Percentiles rank a stretch among this genome's conserved stretches.
phyloP scores from a whole-genome alignment of 306 rosid genomes.

The Cicer arietinum region DNA sequence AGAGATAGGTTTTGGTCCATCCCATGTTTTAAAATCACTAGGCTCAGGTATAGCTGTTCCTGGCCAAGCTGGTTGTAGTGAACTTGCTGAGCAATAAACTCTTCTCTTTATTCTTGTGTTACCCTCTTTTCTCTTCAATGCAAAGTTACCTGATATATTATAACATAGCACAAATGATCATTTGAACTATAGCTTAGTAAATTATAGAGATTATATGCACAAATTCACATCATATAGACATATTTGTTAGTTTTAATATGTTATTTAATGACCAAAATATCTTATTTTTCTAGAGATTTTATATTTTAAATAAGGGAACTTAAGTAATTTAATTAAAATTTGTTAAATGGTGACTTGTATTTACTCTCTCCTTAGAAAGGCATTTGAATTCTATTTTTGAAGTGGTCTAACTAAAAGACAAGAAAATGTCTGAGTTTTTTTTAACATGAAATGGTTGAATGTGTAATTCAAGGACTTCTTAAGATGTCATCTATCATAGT shows the following conservation, averaged over 20 bases:
- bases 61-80: constrained; percentile 90
- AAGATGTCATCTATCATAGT: too few relatives aligned
- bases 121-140: constrained; percentile 62
- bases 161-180: neutral
- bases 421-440: too few relatives aligned
- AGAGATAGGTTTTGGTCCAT: constrained; percentile 86
- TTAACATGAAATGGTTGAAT: too few relatives aligned
- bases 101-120: constrained; percentile 47
- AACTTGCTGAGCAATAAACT: constrained; percentile 67
- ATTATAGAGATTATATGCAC: neutral
- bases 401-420: too few relatives aligned
- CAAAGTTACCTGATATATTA: constrained; percentile 52
- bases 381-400: too few relatives aligned
- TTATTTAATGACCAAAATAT: neutral
- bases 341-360: too few relatives aligned
- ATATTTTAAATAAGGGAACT: too few relatives aligned
- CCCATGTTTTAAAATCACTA: constrained; percentile 61
- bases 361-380: too few relatives aligned
- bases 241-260: too few relatives aligned
- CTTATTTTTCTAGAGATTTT: neutral
- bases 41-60: constrained; percentile 79
- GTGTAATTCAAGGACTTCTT: too few relatives aligned
- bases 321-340: too few relatives aligned
- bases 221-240: neutral
- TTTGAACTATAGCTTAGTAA: neutral